Conservation (phyloP, 2,329 filamentous ascomycete species). For the Talaromyces sp. region DNA sequence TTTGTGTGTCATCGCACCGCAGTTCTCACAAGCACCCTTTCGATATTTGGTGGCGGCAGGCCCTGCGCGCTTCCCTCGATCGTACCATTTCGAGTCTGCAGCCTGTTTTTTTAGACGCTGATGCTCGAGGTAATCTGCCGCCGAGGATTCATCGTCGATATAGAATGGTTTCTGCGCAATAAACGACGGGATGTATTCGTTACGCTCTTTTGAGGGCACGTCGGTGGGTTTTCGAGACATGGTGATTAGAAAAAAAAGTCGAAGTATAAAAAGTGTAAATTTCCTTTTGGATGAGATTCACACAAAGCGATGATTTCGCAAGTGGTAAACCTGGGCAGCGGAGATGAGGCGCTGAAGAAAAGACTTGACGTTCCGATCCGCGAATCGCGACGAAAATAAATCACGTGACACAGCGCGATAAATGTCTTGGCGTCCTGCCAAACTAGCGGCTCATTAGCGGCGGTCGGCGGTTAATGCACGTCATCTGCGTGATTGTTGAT, state of each 20-base stretch:
- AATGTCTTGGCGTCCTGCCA: not conserved
- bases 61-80: slow-evolving; percentile 76
- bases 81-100: slow-evolving; percentile 81
- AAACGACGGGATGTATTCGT: slow-evolving; percentile 97
- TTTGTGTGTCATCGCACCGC: slow-evolving; percentile 94
- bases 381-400: not conserved
- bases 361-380: not conserved
- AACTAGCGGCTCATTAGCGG: not conserved
- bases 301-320: not conserved
- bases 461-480: slow-evolving; percentile 10
- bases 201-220: slow-evolving; percentile 72
- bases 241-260: slow-evolving; percentile 10
- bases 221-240: slow-evolving; percentile 50
- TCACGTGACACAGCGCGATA: not conserved
- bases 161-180: slow-evolving; percentile 99
- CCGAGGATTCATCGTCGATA: slow-evolving; percentile 69
- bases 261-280: not conserved
- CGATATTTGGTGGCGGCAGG: slow-evolving; percentile 93
- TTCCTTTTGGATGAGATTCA: not conserved
- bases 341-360: not conserved
- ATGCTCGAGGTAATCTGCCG: slow-evolving; percentile 90
- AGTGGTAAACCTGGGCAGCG: not conserved
- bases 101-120: slow-evolving; percentile 74
- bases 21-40: slow-evolving; percentile 98
- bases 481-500: slow-evolving; percentile 11